Evolutionary conservation across 768 basidiomycete species (phyloP).

Genomic region (Lyophyllum decastes): DNA sequence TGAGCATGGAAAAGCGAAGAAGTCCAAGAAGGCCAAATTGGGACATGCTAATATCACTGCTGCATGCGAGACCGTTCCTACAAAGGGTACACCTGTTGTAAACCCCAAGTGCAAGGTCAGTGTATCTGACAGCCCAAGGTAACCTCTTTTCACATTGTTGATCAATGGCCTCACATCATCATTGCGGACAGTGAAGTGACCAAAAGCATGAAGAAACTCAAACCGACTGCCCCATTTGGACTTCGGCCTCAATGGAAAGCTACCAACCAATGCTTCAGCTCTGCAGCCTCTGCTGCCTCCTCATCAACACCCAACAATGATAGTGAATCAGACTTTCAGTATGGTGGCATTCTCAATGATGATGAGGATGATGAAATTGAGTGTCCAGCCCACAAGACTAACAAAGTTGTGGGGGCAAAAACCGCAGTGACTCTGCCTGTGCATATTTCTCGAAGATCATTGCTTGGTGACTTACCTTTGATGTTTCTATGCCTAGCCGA

Average conservation of each 20-base stretch:
- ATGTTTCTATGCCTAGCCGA: neutral
- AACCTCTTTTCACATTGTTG: no score
- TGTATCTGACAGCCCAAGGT: neutral
- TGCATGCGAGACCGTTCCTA: neutral
- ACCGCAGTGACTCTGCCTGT: neutral
- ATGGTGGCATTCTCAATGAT: neutral
- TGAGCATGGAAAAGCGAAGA: neutral
- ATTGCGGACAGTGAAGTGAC: neutral
- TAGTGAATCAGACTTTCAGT: neutral
- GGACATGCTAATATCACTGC: neutral
- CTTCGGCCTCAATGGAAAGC: neutral
- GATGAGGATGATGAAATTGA: neutral
- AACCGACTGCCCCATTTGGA: neutral
- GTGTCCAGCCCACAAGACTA: neutral
- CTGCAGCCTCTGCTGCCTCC: neutral
- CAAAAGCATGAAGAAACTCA: neutral
- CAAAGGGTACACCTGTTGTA: neutral
- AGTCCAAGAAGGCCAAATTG: neutral
- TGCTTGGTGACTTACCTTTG: neutral
- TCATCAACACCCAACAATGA: neutral
- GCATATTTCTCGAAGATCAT: neutral
- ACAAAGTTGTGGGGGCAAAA: neutral
- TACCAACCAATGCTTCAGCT: neutral
- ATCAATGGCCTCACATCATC: no score
- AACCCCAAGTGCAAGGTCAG: neutral